phyloP scores from a whole-genome alignment of 2,329 filamentous ascomycete species.

The Boeremia lycopersici region DNA sequence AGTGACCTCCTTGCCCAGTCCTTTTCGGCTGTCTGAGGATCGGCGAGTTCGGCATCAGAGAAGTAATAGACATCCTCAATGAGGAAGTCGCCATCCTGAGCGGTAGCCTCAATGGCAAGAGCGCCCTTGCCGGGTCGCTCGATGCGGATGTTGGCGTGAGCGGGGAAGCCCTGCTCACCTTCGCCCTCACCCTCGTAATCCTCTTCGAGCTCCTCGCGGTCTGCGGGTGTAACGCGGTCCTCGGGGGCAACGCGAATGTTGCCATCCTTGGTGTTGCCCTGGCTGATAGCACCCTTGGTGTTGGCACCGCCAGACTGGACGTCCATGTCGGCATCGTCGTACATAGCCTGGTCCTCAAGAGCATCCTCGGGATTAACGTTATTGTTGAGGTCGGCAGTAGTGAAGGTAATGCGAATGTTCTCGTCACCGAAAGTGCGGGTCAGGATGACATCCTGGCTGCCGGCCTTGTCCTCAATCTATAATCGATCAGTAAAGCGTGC shows the following conservation, averaged over 20 bases:
- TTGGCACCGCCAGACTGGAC: slow-evolving; percentile 62
- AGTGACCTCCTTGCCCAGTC: slow-evolving; percentile 76
- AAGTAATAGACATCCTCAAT: slow-evolving; percentile 94
- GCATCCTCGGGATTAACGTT: slow-evolving; percentile 51
- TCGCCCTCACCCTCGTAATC: slow-evolving; percentile 59
- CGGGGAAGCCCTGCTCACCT: slow-evolving; percentile 69
- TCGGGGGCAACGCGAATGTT: slow-evolving; percentile 63
- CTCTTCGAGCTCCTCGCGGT: slow-evolving; percentile 63
- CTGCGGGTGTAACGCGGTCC: slow-evolving; percentile 62
- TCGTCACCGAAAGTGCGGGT: slow-evolving; percentile 85
- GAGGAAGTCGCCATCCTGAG: slow-evolving; percentile 83
- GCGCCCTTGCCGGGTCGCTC: slow-evolving; percentile 87
- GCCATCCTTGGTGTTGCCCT: slow-evolving; percentile 56
- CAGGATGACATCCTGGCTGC: slow-evolving; percentile 86
- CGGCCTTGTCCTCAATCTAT: slow-evolving; percentile 73
- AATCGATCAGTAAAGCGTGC: background rate
- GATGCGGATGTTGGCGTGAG: slow-evolving; percentile 82
- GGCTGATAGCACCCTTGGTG: slow-evolving; percentile 62
- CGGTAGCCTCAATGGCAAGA: slow-evolving; percentile 83
- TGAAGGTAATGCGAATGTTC: slow-evolving; percentile 86
- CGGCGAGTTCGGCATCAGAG: slow-evolving; percentile 75
- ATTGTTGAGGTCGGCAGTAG: slow-evolving; percentile 77
- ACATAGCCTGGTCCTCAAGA: slow-evolving; percentile 58
- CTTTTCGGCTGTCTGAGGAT: slow-evolving; percentile 75
- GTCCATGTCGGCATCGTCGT: slow-evolving; percentile 47